Evolutionary conservation across 2,329 filamentous ascomycete species (phyloP).

Genomic region (Sclerotinia nivalis): DNA sequence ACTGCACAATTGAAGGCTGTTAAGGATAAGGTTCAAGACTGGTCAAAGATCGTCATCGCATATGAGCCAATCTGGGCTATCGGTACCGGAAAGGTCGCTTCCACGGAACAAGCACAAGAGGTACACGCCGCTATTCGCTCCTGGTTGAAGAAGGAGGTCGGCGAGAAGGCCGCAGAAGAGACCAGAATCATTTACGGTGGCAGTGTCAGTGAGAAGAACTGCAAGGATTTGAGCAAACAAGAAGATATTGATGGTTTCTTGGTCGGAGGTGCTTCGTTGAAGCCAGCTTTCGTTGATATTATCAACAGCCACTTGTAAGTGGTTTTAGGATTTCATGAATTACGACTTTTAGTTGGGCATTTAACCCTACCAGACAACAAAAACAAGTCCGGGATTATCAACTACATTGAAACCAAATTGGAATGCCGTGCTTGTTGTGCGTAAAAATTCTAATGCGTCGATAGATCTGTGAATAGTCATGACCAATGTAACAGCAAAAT

Average conservation of each 20-base stretch:
- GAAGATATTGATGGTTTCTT: conserved; percentile 97
- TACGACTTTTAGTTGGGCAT: conserved; percentile 28
- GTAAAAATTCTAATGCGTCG: background rate
- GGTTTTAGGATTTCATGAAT: conserved; percentile 26
- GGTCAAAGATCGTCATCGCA: conserved; percentile 92
- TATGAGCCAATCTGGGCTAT: conserved; percentile 99
- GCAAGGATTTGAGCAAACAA: conserved; percentile 87
- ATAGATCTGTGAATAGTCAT: conserved; percentile 5
- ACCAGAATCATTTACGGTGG: conserved; percentile 96
- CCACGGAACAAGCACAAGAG: conserved; percentile 87
- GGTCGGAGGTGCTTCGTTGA: conserved; percentile 92
- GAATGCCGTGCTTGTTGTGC: background rate
- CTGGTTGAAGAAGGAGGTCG: conserved; percentile 80
- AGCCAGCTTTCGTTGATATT: conserved; percentile 83
- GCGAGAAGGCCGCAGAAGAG: conserved; percentile 73
- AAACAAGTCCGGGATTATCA: background rate
- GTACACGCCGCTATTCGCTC: conserved; percentile 88
- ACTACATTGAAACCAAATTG: background rate
- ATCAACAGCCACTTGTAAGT: conserved; percentile 57
- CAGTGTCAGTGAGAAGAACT: conserved; percentile 98
- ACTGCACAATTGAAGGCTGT: conserved; percentile 84
- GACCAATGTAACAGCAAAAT: background rate
- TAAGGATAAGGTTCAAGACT: conserved; percentile 76
- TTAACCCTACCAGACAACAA: background rate
- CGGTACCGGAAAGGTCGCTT: conserved; percentile 91